Evolutionary conservation across 1,284 basidiomycete genomes (phyloP), one percentile per base, ranked within the genome.

Genomic region (Lentinula novae-zelandiae): DNA sequence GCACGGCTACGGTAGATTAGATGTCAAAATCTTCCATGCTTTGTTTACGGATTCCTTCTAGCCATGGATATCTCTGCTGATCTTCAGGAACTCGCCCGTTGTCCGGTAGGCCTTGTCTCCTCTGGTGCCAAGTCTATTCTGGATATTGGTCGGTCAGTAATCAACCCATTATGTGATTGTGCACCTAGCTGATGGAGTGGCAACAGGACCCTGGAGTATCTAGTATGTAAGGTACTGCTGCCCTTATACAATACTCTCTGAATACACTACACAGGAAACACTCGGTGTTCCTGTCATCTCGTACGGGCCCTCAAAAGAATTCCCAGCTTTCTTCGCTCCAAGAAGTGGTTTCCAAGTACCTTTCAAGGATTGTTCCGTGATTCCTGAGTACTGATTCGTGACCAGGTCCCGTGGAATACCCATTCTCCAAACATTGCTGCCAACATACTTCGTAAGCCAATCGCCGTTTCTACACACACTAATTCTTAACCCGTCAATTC

Each of bases 41-140:
- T 48, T 22, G 22, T 8, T 20, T 4, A 9, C 20, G 44, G 1
- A 42, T 3, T 12, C 60, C 42, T 51, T 10, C 44, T 65, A 96
- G 93, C 93, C 22, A 89, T 98, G 87, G 96, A 99, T 69, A 79
- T 99, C 20, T 96, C 94, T n/a, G 93, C 95, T 7, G 95, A 98
- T 72, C 77, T 98, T 13, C 81, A 83, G 22, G 93, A 96, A 71
- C 82, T 97, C 44, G 82, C 90, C 27, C 83, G 92, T 22, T 95
- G 90, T 65, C 88, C 91, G 22, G 92, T 97, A 60, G 92, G 92
- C 7, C 83, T 99, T 42, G 89, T 99, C 22, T 97, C 96, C 46
- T 92, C 95, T 1, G 97, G 97, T 2, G 89, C 94, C 39, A 99
- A 99, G 72, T 95, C 92, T 0, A 98, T 99, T 65, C 76, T 99